phyloP scores from a whole-genome alignment of 306 rosid species.

The Dicorynia guianensis region DNA sequence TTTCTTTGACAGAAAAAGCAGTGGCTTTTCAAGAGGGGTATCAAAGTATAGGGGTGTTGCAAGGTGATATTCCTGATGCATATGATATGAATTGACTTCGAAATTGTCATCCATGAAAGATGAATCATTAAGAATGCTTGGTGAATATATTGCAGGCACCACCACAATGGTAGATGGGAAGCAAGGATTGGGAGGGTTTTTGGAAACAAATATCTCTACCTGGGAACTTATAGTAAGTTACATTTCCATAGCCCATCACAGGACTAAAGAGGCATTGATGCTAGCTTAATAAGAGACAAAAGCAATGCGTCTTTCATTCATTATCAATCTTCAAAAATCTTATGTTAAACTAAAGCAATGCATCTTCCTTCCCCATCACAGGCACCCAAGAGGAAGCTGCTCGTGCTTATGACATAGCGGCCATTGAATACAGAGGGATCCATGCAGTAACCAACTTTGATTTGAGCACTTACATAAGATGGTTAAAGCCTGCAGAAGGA shows the following conservation, averaged over 20 bases:
- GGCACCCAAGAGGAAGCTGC: constrained; percentile 97
- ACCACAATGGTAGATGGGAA: constrained; percentile 95
- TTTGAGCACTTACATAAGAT: constrained; percentile 76
- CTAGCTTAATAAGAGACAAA: neutral
- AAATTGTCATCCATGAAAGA: constrained; percentile 15
- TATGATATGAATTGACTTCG: constrained; percentile 7
- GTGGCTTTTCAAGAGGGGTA: constrained; percentile 97
- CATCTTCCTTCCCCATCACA: constrained; percentile 19
- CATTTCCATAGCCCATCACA: constrained; percentile 17
- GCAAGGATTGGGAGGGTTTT: constrained; percentile 94
- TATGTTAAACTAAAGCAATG: constrained; percentile 14
- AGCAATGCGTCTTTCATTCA: constrained; percentile 15
- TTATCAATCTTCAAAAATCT: constrained; percentile 15
- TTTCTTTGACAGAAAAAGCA: constrained; percentile 68
- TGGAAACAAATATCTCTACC: constrained; percentile 96
- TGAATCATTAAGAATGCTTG: constrained; percentile 20
- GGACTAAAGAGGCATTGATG: constrained; percentile 4
- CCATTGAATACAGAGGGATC: constrained; percentile 88
- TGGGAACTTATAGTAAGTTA: constrained; percentile 82
- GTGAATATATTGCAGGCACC: constrained; percentile 61
- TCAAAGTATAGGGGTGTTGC: constrained; percentile 93
- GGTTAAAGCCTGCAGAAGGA: constrained; percentile 67
- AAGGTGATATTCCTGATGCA: constrained; percentile 53
- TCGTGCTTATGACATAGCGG: constrained; percentile 86
- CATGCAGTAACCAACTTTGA: constrained; percentile 93